Conservation (phyloP, 495 filamentous ascomycete species). For the Symbiotaphrina buchneri region DNA sequence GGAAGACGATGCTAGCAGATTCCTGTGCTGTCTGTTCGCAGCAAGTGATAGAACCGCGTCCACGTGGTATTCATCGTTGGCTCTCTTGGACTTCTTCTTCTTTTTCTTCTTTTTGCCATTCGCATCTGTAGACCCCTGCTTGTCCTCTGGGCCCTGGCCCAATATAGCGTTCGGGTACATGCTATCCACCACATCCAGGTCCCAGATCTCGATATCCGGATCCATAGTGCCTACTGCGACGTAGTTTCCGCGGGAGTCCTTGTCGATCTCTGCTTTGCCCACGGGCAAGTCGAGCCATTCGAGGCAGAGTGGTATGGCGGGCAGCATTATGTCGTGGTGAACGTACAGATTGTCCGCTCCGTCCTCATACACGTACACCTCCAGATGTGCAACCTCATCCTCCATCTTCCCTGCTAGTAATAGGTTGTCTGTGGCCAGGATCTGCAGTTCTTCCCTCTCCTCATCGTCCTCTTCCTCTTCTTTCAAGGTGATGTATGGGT, state of each 20-base stretch:
- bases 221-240: conserved; percentile 94
- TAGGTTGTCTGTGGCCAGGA: conserved; percentile 79
- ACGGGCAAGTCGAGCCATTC: conserved; percentile 90
- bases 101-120: conserved; percentile 51
- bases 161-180: conserved; percentile 97
- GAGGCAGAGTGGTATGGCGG: conserved; percentile 80
- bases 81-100: conserved; percentile 63
- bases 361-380: conserved; percentile 96
- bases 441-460: conserved; percentile 84
- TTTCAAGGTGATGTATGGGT: conserved; percentile 85
- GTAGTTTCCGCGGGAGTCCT: conserved; percentile 49
- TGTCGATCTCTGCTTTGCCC: conserved; percentile 25
- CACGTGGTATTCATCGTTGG: conserved; percentile 81
- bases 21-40: conserved; percentile 77
- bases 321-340: conserved; percentile 98
- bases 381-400: conserved; percentile 89
- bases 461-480: conserved; percentile 62
- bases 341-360: conserved; percentile 87
- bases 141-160: conserved; percentile 46
- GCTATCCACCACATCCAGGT: conserved; percentile 82
- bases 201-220: conserved; percentile 97
- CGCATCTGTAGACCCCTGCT: conserved; percentile 14
- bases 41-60: conserved; percentile 81
- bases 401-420: conserved; percentile 82
- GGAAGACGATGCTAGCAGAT: conserved; percentile 86